Evolutionary conservation across 2,329 filamentous ascomycete species (phyloP).

Genomic region (Myriosclerotinia scirpicola): DNA sequence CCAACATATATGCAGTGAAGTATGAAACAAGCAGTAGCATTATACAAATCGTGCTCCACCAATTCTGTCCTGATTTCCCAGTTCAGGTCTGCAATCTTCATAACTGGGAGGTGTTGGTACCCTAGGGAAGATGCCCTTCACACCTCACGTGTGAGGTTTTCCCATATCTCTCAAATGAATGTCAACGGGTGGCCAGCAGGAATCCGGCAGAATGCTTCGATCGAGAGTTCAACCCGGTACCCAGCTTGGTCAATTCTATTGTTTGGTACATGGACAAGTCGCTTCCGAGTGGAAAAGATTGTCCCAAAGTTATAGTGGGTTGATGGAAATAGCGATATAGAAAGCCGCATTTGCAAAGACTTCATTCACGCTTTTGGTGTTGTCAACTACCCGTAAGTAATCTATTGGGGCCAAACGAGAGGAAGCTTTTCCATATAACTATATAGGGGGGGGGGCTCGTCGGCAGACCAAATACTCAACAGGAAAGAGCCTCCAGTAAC

Average conservation of each 20-base stretch:
- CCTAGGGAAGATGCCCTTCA: too few relatives aligned
- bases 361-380: constrained; percentile 1
- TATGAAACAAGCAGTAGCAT: neutral
- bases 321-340: neutral
- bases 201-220: neutral
- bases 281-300: neutral
- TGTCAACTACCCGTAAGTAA: constrained; percentile 1
- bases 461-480: neutral
- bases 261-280: neutral
- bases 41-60: neutral
- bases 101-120: too few relatives aligned
- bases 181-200: neutral
- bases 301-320: neutral
- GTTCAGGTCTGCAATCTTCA: neutral
- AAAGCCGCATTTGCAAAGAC: neutral
- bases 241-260: neutral
- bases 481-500: neutral
- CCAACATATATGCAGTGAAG: neutral
- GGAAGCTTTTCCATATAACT: neutral
- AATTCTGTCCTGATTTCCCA: neutral
- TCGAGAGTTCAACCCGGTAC: neutral
- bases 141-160: too few relatives aligned
- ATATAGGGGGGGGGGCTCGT: neutral
- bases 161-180: neutral
- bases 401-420: neutral